Percentiles rank a stretch among this genome's conserved stretches.
phyloP scores from a whole-genome alignment of 1,284 basidiomycete species.

The Cystobasidium pallidum region DNA sequence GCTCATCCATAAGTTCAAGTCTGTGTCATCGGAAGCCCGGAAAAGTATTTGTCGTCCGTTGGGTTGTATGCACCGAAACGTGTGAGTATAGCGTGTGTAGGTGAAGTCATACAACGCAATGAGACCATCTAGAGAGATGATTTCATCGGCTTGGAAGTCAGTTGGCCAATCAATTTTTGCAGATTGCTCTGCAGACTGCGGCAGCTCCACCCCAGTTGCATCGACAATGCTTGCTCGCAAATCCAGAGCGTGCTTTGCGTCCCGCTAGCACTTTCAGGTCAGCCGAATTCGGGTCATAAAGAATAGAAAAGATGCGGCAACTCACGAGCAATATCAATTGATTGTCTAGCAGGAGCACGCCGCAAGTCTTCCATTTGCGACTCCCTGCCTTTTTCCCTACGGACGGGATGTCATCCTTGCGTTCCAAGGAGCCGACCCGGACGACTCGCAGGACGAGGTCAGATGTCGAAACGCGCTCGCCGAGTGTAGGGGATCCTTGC shows the following conservation, averaged over 20 bases:
- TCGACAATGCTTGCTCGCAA: slow-evolving; percentile 63
- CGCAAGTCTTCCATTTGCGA: slow-evolving; percentile 87
- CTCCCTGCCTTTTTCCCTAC: slow-evolving; percentile 74
- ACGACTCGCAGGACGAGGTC: slow-evolving; percentile 68
- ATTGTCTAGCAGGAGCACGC: slow-evolving; percentile 82
- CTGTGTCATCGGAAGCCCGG: slow-evolving; percentile 70
- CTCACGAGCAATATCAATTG: slow-evolving; percentile 80
- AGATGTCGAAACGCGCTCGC: background rate
- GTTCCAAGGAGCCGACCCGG: slow-evolving; percentile 77
- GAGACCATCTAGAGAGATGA: slow-evolving; percentile 75
- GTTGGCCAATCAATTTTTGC: slow-evolving; percentile 46
- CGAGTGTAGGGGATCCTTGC: too few relatives aligned
- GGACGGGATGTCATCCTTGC: slow-evolving; percentile 79
- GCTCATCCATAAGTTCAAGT: slow-evolving; percentile 89
- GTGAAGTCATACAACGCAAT: slow-evolving; percentile 76
- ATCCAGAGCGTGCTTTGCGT: slow-evolving; percentile 69
- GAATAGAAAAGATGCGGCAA: background rate
- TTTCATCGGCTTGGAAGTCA: slow-evolving; percentile 81
- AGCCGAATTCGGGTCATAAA: background rate
- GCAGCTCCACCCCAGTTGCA: slow-evolving; percentile 14
- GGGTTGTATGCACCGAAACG: slow-evolving; percentile 76
- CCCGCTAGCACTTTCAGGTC: slow-evolving; percentile 61
- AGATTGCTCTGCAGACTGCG: background rate
- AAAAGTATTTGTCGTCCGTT: slow-evolving; percentile 80
- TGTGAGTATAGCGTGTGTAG: slow-evolving; percentile 73